A percentile compares a stretch with the other conserved stretches of the same genome.
Evolutionary conservation across 2,329 filamentous ascomycete genomes (phyloP).

Genomic region (Ceratocystis destructans): DNA sequence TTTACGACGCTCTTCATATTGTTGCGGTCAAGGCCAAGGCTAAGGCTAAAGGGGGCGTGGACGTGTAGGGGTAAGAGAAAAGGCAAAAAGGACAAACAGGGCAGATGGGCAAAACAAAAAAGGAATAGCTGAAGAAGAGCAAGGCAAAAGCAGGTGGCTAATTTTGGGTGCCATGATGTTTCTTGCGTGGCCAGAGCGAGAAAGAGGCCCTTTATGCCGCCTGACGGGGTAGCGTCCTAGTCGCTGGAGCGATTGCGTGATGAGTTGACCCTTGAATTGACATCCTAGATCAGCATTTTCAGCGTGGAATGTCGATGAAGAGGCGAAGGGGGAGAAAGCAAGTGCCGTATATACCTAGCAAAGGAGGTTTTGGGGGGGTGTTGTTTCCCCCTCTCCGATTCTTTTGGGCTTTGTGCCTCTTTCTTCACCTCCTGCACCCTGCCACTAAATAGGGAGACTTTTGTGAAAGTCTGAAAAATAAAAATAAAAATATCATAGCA

Average conservation of each 20-base stretch:
- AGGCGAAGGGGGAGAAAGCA: not conserved
- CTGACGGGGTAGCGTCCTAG: not conserved
- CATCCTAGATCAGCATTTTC: not conserved
- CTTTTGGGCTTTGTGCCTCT: too few relatives aligned
- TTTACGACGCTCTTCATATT: not conserved
- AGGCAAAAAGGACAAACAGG: not conserved
- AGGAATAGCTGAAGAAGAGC: not conserved
- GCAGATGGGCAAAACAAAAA: too few relatives aligned
- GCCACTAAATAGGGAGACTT: not conserved
- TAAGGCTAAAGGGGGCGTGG: not conserved
- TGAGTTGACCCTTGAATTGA: not conserved
- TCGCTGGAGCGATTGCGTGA: not conserved
- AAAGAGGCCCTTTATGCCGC: not conserved
- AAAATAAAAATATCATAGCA: not conserved
- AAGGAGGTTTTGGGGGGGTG: not conserved
- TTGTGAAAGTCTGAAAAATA: not conserved
- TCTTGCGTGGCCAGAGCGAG: not conserved
- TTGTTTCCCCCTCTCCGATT: not conserved
- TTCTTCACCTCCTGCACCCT: not conserved
- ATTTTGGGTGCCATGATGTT: not conserved
- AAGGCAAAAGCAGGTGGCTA: not conserved
- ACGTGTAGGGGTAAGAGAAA: not conserved
- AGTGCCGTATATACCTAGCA: not conserved
- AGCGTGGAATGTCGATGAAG: not conserved
- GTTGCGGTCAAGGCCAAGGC: not conserved